Evolutionary conservation across 2,329 filamentous ascomycete species (phyloP), one percentile per base, ranked within the genome.

Genomic region (Endoconidiophora laricicola): DNA sequence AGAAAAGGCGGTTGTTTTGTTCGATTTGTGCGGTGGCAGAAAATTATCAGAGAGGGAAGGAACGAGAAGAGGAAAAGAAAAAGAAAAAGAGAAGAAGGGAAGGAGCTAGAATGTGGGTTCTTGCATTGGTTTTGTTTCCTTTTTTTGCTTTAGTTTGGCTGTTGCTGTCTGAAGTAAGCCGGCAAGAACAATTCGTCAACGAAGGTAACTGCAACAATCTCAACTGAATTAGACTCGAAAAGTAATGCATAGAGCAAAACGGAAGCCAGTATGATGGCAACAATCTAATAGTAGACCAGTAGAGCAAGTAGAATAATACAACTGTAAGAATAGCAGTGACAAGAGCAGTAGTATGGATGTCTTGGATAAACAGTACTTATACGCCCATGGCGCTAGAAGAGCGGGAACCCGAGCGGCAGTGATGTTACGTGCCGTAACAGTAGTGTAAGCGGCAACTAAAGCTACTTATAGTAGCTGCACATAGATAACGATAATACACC

Each of bases 31-130:
- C 29, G 29, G 29, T 33, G 29, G 29, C 29, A 49, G 29, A n/a
- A 42, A 41, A 10, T 26, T 36, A 26, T n/a, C 16, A 40, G n/a
- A 47, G 37, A 40, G 24, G 39, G 38, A 47, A 47, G 26, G 18
- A 5, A 18, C 18, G 16, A 20, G 38, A 37, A 45, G 29, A 36
- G 22, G 43, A 33, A 14, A 33, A 26, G 23, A 44, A 44, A 44
- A 44, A 44, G 16, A 16, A 33, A 14, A 44, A 22, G 2, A 44
- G 22, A 26, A 44, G 42, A 29, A 20, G 41, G 36, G 38, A 40
- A 42, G 36, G 36, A 40, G 40, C 22, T 18, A 48, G 36, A 48
- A 48, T 41, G 38, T 29, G 38, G 36, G 46, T 48, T 48, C 29
- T 24, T 48, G 46, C 12, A 40, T 40, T 48, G 18, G 20, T 36